Conservation (phyloP, 2,329 filamentous ascomycete genomes). For the Xylariales sp. region DNA sequence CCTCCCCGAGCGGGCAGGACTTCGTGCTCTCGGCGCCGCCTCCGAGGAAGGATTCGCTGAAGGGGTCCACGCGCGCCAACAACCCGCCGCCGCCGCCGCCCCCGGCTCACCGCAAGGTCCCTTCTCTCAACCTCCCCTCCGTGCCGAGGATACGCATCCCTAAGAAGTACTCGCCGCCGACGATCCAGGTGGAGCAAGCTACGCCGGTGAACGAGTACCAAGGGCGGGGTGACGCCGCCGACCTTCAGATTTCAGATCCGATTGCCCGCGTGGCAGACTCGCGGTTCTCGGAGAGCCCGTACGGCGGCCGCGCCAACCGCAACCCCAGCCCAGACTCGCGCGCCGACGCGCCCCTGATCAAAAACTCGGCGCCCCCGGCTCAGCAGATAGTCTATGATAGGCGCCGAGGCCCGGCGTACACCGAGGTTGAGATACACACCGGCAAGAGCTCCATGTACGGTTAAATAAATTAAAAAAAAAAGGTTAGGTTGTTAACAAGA, state of each 20-base stretch:
- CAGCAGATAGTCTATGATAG: slow-evolving; percentile 2
- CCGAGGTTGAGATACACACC: slow-evolving; percentile 27
- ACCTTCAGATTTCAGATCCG: slow-evolving; percentile 26
- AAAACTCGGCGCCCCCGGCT: too few species aligned
- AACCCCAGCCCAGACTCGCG: not conserved
- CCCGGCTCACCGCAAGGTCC: slow-evolving; percentile 20
- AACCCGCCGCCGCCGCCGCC: slow-evolving; percentile 15
- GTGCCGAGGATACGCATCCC: slow-evolving; percentile 33
- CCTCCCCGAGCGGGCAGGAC: slow-evolving; percentile 7
- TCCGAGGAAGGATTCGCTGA: slow-evolving; percentile 1
- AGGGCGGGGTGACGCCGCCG: too few species aligned
- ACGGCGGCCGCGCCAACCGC: slow-evolving; percentile 6
- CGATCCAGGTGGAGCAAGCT: slow-evolving; percentile 24
- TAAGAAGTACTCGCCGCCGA: slow-evolving; percentile 36
- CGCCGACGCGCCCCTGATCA: too few species aligned
- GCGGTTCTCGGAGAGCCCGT: slow-evolving; percentile 19
- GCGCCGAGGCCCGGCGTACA: not conserved
- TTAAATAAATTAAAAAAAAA: too few species aligned
- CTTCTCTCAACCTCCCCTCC: slow-evolving; percentile 31
- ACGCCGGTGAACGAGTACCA: too few species aligned
- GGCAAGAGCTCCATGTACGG: slow-evolving; percentile 32
- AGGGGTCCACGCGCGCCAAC: slow-evolving; percentile 17
- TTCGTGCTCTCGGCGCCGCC: not conserved
- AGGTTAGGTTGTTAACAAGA: too few species aligned
- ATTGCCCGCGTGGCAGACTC: slow-evolving; percentile 16